Percentiles rank a stretch among this genome's conserved stretches.
phyloP scores from a whole-genome alignment of 163 green algal genomes.

The Chlorella variabilis region DNA sequence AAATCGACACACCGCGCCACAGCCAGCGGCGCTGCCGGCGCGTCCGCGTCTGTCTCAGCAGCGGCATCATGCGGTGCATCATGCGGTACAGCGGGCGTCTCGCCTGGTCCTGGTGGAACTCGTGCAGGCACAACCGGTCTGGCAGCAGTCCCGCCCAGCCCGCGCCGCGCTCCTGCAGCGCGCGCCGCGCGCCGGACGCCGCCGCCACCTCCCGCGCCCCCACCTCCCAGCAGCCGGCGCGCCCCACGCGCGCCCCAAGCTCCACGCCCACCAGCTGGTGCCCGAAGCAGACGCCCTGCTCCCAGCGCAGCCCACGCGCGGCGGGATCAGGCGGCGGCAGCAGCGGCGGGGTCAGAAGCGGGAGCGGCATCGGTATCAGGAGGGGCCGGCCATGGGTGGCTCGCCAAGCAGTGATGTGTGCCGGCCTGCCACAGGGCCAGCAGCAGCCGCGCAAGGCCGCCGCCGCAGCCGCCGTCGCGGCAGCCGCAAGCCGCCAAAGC shows the following conservation, averaged over 20 bases:
- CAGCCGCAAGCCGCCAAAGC: no score
- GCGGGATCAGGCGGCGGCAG: no score
- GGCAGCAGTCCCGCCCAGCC: slow-evolving; percentile 13
- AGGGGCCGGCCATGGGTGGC: no score
- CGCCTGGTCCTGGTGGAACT: slow-evolving; percentile 32
- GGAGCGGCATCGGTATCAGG: no score
- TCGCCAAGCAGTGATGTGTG: no score
- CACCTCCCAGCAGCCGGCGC: slow-evolving; percentile 32
- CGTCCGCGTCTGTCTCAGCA: not conserved
- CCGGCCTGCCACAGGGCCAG: no score
- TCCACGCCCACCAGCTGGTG: slow-evolving; percentile 23
- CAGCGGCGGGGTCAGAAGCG: no score
- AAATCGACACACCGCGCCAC: no score
- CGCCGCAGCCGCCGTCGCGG: no score
- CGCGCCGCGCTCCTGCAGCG: not conserved
- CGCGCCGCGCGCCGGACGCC: not conserved
- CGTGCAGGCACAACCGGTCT: not conserved
- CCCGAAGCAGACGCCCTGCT: slow-evolving; percentile 36
- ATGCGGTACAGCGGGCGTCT: not conserved
- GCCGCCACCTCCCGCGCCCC: not conserved
- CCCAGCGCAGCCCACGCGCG: not conserved
- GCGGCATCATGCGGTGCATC: not conserved
- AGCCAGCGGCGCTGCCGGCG: no score
- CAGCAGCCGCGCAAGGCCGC: no score
- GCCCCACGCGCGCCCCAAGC: slow-evolving; percentile 5